Conservation (phyloP, 108 stramenopile genomes). For the Seminavis robusta region DNA sequence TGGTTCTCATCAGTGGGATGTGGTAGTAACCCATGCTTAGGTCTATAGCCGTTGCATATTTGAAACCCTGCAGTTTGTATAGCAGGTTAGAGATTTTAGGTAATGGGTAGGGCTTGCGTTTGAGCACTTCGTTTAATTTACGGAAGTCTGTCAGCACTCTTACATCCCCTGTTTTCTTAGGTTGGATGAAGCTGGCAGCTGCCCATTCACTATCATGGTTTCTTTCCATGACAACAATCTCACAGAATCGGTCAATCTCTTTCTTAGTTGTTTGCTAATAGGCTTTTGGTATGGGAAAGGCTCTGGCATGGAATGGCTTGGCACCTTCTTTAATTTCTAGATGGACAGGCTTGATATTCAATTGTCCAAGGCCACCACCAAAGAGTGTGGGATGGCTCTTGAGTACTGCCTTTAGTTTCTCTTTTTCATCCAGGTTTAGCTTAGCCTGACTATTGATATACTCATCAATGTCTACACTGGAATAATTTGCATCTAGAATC, state of each 20-base stretch:
- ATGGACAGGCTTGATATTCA: conserved; percentile 20
- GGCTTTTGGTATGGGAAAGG: conserved; percentile 30
- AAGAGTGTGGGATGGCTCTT: too few species aligned
- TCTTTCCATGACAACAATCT: conserved; percentile 15
- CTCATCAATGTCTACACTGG: conserved; percentile 21
- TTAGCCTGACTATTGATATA: conserved; percentile 13
- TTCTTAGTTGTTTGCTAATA: conserved; percentile 19
- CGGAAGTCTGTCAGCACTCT: conserved; percentile 25
- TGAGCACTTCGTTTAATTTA: conserved; percentile 32
- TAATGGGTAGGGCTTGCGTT: conserved; percentile 35
- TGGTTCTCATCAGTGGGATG: conserved; percentile 15
- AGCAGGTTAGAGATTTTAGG: conserved; percentile 38
- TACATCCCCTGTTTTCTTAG: conserved; percentile 21
- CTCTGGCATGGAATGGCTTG: conserved; percentile 23
- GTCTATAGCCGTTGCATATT: conserved; percentile 41
- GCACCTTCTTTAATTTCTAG: conserved; percentile 36
- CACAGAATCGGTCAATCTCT: conserved; percentile 17
- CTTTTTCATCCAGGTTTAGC: conserved; percentile 8
- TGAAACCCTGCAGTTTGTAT: conserved; percentile 29
- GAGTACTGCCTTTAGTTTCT: too few species aligned
- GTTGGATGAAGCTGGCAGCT: conserved; percentile 9
- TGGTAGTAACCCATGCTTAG: conserved; percentile 47
- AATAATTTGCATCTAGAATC: conserved; percentile 39
- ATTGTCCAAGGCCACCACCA: conserved; percentile 31
- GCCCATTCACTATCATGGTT: conserved; percentile 17